Evolutionary conservation across 495 filamentous ascomycete species (phyloP), one percentile per base, ranked within the genome.

Genomic region (Viridothelium virens): DNA sequence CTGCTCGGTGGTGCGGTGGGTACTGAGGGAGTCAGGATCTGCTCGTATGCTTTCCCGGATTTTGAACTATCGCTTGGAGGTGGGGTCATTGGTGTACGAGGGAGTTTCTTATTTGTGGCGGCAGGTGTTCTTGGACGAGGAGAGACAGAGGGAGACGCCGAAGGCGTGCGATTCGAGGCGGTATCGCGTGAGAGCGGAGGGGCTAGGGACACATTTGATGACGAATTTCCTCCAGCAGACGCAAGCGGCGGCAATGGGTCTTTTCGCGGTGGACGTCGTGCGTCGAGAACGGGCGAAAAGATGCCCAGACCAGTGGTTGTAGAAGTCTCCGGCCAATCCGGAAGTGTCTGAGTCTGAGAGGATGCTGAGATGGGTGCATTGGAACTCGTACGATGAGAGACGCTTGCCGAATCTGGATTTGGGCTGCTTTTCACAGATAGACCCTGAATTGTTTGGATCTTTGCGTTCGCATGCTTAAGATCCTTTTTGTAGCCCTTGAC

Each of bases 401-500:
- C 53, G 14, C 25, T 34, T 7, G 36, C 36, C 14, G 53, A 59
- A 9, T 18, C 2, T 7, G 53, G 53, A 36, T 33, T 59, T 9
- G 53, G 53, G 36, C 53, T 59, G 53, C 31, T 59, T 36, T 7
- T 33, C 4, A 18, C 7, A 9, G 53, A 59, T 59, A 36, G 18
- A 7, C 53, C 48, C 48, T 70, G 61, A 3, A 66, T 31, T 25
- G 46, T 34, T 31, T 66, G 62, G 38, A 70, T 61, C 38, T 61
- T 38, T 41, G 65, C 65, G 9, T 68, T 48, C 6, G 70, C 70
- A 5, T 46, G 65, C 59, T 63, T 70, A 36, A 72, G 36, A 31
- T 70, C 70, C 34, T 68, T 72, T 53, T 63, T 69, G 61, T 68
- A 70, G 37, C 68, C 68, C 38, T 62, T 67, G 10, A 67, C 64